Base-by-base conservation (phyloP, 2,329 filamentous ascomycete genomes). In the Hypomyces perniciosus region DNA sequence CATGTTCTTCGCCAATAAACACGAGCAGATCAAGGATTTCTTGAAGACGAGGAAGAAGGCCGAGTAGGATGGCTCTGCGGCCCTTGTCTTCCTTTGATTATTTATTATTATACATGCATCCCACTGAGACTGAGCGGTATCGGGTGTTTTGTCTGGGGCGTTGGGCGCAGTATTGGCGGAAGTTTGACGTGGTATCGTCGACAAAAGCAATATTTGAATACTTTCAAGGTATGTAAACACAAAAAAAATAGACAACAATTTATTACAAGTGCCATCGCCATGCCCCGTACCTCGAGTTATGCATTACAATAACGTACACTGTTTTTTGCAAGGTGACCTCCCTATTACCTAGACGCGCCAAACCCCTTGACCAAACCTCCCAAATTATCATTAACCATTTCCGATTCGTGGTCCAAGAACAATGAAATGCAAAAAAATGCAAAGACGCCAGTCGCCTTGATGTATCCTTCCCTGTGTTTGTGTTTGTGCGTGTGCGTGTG, bases 1-100 rank as follows among this genome's bases (percentile, higher is more conserved):
- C 55, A 85, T 88, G 75, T 96, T 99, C 70, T 99, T 99, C 66
- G 90, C 95, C 6, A 95, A 83, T 53, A 86, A 90, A 63, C 82
- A 93, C 62, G 91, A 97, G 67, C 91, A 96, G 72, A 85, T 99
- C 55, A 79, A 84, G 53, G 83, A 85, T 54, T 97, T 88, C 66
- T 76, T 96, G 57, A 85, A 83, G 62, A 83, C 79, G 57, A 75
- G 79, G 51, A 85, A 81, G 65, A 76, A 74, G 61, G 68, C 70
- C 0, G 72, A 73, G 53, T 72, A 64, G 50, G 5, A 5, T 9
- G 6, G 6, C 4, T 8, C 4, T 42, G 7, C 30, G 13, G 4
- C 6, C 8, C n/a, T 13, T 20, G 31, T 33, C 27, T 29, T 33
- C 8, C 10, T 39, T 39, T 34, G 8, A 28, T 6, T 28, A n/a